Conservation (phyloP, 345 rosid genomes). For the Moringa oleifera region DNA sequence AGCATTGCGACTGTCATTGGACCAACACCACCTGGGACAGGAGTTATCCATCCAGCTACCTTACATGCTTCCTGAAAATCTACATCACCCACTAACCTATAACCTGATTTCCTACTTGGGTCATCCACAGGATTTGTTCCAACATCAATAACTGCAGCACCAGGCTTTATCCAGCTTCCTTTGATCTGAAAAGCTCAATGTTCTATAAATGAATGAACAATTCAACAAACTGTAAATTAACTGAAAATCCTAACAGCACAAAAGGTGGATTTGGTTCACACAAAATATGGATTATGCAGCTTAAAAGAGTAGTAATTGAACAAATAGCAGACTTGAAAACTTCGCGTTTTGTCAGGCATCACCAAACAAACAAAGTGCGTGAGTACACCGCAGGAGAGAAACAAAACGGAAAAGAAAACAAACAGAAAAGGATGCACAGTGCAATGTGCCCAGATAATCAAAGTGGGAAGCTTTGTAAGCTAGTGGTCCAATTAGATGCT, state of each 20-base stretch:
- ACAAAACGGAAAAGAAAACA: no score
- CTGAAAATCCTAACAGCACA: no score
- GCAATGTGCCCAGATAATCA: no score
- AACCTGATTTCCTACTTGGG: conserved; percentile 69
- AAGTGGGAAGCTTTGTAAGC: no score
- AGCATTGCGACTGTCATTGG: conserved; percentile 98
- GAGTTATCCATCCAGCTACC: conserved; percentile 80
- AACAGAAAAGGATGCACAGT: no score
- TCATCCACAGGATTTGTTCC: conserved; percentile 83
- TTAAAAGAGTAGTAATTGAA: background rate
- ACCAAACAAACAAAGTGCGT: no score
- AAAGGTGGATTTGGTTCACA: background rate
- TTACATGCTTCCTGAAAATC: conserved; percentile 70
- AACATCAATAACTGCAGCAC: conserved; percentile 94
- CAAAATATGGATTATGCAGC: background rate
- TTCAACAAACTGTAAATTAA: background rate
- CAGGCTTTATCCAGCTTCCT: conserved; percentile 91
- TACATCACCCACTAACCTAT: conserved; percentile 92
- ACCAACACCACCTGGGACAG: conserved; percentile 97
- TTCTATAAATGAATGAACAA: conserved; percentile 1
- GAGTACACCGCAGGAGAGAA: no score
- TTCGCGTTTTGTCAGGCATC: no score
- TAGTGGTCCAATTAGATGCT: no score
- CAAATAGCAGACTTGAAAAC: background rate
- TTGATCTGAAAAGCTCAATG: conserved; percentile 48